Evolutionary conservation across 192 early-diverging fungal genomes (phyloP), one percentile per base, ranked within the genome.

Genomic region (Coemansia sp.): DNA sequence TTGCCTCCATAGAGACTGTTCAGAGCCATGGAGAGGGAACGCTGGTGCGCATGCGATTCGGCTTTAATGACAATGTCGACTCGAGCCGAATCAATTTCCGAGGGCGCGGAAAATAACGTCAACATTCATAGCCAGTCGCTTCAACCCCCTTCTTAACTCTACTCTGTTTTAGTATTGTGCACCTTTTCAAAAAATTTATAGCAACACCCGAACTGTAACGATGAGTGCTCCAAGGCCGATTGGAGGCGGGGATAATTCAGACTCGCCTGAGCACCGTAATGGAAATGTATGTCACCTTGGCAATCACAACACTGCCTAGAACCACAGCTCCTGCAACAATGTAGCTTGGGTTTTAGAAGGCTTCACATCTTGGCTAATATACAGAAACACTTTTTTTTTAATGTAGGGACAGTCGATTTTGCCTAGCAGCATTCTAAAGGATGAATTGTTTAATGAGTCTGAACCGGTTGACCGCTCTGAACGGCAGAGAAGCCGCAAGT

Each of bases 401-500:
- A 46, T 36, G 46, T 71, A 66, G 70, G 78, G 66, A 20, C 65
- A 66, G n/a, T 69, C 68, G 2, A 30, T 52, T 19, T 46, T 68
- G n/a, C 68, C 77, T 19, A 57, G 54, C 3, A 63, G 78, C 59
- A 76, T 72, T 19, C 24, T 72, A 5, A 76, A 62, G 50, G 70
- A 72, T 50, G 66, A 33, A 3, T 61, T 68, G 4, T 51, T 57
- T 6, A 31, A 32, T 23, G 63, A 66, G 17, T 50, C 61, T 9
- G 53, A 56, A 42, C 25, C 57, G 14, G 56, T 19, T 2, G 31
- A 68, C 9, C 51, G 8, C 36, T 50, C 17, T 22, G 69, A 82
- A 22, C 67, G 65, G 10, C 71, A 71, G 24, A 73, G 71, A 55
- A 68, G 65, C 68, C 74, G 80, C 67, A 82, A 82, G 55, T 82